Base-by-base conservation (phyloP, 768 basidiomycete species). In the Lactifluus rugatus region DNA sequence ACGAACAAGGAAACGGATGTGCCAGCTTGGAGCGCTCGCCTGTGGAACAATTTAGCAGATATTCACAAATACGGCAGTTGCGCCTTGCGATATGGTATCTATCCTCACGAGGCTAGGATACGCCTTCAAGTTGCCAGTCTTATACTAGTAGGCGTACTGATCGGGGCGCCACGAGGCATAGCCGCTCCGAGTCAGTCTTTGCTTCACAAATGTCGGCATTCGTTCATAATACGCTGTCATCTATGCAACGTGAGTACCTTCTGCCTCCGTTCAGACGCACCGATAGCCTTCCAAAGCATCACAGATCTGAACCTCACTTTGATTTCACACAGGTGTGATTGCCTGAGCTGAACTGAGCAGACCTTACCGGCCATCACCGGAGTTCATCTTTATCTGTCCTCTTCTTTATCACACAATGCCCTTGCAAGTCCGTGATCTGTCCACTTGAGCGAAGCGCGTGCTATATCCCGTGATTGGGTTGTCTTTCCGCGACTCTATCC, bases 81-180 rank as follows among this genome's bases (percentile, higher is more conserved):
- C 39, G 37, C 39, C 37, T 23, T 49, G 39, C 17, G 39, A 56
- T 49, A 19, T 2, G 55, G 28, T 49, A 28, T 41, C 42, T 44
- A 3, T 44, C 42, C 19, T 13, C 9, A 44, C 21, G 42, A 44
- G 21, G 21, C 41, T 42, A 42, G 21, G 21, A 26, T 26, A 52
- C 37, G n/a, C 26, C 25, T 52, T 31, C 28, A 31, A 31, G 28
- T 31, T 26, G 11, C 10, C 26, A n/a, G 9, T n/a, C 3, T 9
- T 36, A 52, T 13, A 41, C 1, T 31, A n/a, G n/a, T n/a, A n/a
- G n/a, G 50, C 19, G 11, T 21, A 25, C 39, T 44, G 41, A 10
- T 51, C 39, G 36, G 51, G n/a, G 37, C 48, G 17, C 48, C 58
- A 44, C 41, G 58, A 59, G 48, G 48, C n/a, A 49, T 19, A 58